Conservation (phyloP, 2,329 filamentous ascomycete genomes). For the Aspergillus bombycis region DNA sequence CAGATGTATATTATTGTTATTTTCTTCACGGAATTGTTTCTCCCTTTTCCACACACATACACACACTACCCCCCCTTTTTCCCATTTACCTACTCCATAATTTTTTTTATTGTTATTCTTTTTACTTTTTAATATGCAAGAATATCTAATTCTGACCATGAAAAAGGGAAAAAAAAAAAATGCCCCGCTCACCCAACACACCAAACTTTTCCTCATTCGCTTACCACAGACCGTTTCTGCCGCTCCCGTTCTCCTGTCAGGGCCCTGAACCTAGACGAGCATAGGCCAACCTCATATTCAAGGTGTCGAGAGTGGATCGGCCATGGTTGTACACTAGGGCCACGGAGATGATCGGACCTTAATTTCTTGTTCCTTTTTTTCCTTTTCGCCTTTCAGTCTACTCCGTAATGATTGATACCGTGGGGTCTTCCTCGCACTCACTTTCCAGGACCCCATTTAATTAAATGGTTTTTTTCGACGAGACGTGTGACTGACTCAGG, state of each 20-base stretch:
- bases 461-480: conserved; percentile 12
- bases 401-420: conserved; percentile 4
- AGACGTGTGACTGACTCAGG: neutral
- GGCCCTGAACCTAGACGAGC: conserved; percentile 27
- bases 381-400: conserved; percentile 1
- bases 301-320: conserved; percentile 20
- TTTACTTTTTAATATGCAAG: neutral
- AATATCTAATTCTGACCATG: conserved; percentile 2
- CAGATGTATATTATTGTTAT: neutral
- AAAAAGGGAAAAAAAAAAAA: neutral
- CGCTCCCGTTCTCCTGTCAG: conserved; percentile 31
- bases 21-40: neutral
- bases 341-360: conserved; percentile 14
- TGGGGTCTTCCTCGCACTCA: conserved; percentile 6
- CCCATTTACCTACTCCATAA: neutral
- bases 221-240: conserved; percentile 27
- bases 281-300: conserved; percentile 23
- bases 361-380: conserved; percentile 5
- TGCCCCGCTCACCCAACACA: conserved; percentile 6
- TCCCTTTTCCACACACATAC: neutral
- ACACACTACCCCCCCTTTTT: neutral
- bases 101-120: neutral
- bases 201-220: conserved; percentile 16
- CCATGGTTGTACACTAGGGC: conserved; percentile 9
- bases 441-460: neutral